These are phyloP conservation scores for Drechslera avenae DNA, from an alignment of 2,329 filamentous ascomycete genomes.

Conservation along the genomic window DNA sequence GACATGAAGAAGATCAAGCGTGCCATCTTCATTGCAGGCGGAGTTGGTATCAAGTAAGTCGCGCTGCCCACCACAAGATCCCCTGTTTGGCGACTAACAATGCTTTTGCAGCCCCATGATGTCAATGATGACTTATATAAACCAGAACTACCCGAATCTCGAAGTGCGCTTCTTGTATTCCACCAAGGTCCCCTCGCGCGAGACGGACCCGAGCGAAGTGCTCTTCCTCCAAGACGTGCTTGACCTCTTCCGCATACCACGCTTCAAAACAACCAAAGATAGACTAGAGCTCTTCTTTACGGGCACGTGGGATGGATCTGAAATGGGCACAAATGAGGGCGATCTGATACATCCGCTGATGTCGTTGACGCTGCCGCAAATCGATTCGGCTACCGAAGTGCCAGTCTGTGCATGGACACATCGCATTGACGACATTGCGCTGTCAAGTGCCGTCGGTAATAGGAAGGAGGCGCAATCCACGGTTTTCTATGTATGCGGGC, in stretches of 20 bases:
- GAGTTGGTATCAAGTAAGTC: conserved; percentile 77
- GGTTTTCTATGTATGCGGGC: conserved; percentile 56
- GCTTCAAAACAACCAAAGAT: conserved; percentile 32
- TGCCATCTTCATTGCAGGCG: conserved; percentile 77
- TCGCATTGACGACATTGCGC: conserved; percentile 45
- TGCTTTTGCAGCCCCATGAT: conserved; percentile 65
- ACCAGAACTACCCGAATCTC: conserved; percentile 49
- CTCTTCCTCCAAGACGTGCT: conserved; percentile 46
- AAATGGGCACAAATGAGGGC: conserved; percentile 30
- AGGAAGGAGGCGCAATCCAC: conserved; percentile 44
- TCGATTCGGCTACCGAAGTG: conserved; percentile 37
- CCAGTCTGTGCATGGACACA: conserved; percentile 40
- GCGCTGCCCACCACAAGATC: neutral
- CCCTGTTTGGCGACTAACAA: conserved; percentile 17
- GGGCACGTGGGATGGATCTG: conserved; percentile 36
- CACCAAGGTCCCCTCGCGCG: conserved; percentile 50
- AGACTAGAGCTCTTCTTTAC: conserved; percentile 47
- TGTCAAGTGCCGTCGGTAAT: conserved; percentile 48
- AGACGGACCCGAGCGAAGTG: conserved; percentile 37
- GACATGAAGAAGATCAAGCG: conserved; percentile 56
- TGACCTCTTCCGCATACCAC: conserved; percentile 38
- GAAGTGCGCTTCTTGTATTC: conserved; percentile 68
- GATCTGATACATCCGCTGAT: conserved; percentile 41
- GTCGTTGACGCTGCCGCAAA: conserved; percentile 38
- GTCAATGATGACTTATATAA: conserved; percentile 71